These are phyloP conservation scores for Cucumis melo DNA, from an alignment of 306 rosid genomes.

Conservation along the genomic window DNA sequence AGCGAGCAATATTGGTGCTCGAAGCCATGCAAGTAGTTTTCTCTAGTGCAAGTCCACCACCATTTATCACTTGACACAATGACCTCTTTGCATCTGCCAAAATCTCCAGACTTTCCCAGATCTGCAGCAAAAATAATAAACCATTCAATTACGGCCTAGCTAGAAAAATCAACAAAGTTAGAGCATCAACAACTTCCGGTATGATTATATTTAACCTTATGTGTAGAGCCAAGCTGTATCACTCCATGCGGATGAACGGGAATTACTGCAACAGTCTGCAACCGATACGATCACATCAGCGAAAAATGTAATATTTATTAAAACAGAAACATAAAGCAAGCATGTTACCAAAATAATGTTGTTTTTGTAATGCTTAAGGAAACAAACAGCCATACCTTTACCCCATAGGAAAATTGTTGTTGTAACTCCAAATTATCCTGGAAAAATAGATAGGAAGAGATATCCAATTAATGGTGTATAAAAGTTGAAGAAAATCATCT, in stretches of 20 bases:
- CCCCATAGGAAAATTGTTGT: conserved; percentile 49
- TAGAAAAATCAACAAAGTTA: not conserved
- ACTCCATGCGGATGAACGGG: conserved; percentile 53
- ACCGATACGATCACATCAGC: not conserved
- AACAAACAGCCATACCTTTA: conserved; percentile 44
- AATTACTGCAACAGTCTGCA: conserved; percentile 59
- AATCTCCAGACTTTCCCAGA: conserved; percentile 32
- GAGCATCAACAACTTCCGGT: not conserved
- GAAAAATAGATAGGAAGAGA: conserved; percentile 6
- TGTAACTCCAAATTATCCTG: conserved; percentile 37
- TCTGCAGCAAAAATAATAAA: conserved; percentile 27
- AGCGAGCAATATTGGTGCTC: conserved; percentile 27
- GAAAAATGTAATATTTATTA: not conserved
- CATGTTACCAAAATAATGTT: not conserved
- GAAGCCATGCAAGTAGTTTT: conserved; percentile 15
- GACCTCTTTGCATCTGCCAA: conserved; percentile 39
- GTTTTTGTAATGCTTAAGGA: not conserved
- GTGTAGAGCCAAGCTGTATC: conserved; percentile 58
- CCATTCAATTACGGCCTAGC: not conserved
- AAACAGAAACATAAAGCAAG: not conserved
- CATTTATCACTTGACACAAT: conserved; percentile 24
- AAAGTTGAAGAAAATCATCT: not conserved
- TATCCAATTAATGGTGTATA: conserved; percentile 1
- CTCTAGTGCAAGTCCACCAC: conserved; percentile 3
- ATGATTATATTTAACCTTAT: conserved; percentile 32